These are phyloP conservation scores for Sporobolomyces pararoseus DNA, from an alignment of 768 basidiomycete genomes.

Conservation along the genomic window DNA sequence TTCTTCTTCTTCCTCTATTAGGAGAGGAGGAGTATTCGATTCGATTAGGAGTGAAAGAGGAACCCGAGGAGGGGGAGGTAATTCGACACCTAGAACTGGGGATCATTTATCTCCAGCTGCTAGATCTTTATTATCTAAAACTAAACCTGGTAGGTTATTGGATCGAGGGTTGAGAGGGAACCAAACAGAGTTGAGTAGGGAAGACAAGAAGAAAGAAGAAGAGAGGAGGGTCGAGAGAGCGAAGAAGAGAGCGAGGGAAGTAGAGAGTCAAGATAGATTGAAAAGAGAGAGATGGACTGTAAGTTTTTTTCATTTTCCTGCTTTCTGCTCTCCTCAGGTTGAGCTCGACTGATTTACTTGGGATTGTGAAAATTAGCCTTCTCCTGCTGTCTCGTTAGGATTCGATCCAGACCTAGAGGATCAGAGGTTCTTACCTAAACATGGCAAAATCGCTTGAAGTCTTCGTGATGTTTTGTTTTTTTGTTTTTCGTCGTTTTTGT, in stretches of 20 bases:
- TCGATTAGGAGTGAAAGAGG: background rate
- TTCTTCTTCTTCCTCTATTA: too few relatives aligned
- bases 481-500: background rate
- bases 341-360: background rate
- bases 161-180: constrained; percentile 24
- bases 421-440: background rate
- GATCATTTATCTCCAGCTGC: constrained; percentile 40
- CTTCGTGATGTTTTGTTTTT: background rate
- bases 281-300: constrained; percentile 40
- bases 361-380: background rate
- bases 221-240: constrained; percentile 12
- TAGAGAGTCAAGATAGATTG: constrained; percentile 32
- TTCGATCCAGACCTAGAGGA: constrained; percentile 31
- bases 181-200: background rate
- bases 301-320: constrained; percentile 10
- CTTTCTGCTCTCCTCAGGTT: background rate
- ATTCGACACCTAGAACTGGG: background rate
- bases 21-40: constrained; percentile 7
- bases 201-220: constrained; percentile 24
- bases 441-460: background rate
- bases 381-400: constrained; percentile 10
- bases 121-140: constrained; percentile 25
- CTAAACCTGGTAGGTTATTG: constrained; percentile 29
- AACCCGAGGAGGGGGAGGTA: background rate
- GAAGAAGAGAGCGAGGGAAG: constrained; percentile 24